phyloP scores from a whole-genome alignment of 2,329 filamentous ascomycete genomes.

The Magnaporthiopsis incrustans region DNA sequence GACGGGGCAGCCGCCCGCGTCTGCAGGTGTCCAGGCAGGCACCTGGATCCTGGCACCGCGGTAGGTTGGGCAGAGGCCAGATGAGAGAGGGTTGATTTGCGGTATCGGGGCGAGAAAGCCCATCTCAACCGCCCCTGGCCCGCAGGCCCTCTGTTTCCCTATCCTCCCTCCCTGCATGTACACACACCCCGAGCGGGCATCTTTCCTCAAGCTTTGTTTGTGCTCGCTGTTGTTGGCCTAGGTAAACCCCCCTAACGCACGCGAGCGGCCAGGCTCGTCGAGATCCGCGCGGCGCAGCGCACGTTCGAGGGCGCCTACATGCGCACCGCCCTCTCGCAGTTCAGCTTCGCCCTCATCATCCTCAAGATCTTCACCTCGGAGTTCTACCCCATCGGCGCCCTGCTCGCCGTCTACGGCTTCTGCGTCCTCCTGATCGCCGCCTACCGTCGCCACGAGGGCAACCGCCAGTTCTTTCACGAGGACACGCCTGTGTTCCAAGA shows the following conservation, averaged over 20 bases:
- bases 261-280: slow-evolving; percentile 55
- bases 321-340: slow-evolving; percentile 87
- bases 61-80: too few relatives aligned
- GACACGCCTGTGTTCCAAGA: slow-evolving; percentile 24
- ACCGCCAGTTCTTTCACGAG: slow-evolving; percentile 79
- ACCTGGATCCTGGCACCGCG: too few relatives aligned
- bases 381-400: slow-evolving; percentile 93
- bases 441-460: slow-evolving; percentile 84
- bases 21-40: too few relatives aligned
- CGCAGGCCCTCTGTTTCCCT: too few relatives aligned
- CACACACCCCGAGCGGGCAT: background rate
- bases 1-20: too few relatives aligned
- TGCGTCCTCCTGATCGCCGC: slow-evolving; percentile 76
- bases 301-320: slow-evolving; percentile 98
- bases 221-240: background rate
- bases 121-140: too few relatives aligned
- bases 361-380: slow-evolving; percentile 95
- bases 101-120: too few relatives aligned
- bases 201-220: background rate
- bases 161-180: background rate
- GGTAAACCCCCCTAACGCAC: background rate
- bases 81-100: too few relatives aligned
- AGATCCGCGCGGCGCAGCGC: slow-evolving; percentile 87
- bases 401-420: slow-evolving; percentile 87
- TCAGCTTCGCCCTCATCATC: slow-evolving; percentile 89